Conservation (phyloP, 306 rosid species). For the Lotus japonicus region DNA sequence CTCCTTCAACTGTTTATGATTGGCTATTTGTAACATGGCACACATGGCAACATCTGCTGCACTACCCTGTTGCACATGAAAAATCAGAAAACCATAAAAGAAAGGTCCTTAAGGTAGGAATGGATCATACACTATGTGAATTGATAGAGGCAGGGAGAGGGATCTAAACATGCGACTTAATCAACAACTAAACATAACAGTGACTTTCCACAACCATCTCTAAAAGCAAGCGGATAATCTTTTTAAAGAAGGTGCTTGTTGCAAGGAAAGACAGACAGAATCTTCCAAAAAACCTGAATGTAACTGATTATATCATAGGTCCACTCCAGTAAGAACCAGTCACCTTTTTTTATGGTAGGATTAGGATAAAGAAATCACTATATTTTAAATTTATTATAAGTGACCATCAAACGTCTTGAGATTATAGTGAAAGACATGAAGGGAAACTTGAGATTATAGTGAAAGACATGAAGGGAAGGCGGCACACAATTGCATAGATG, state of each 20-base stretch:
- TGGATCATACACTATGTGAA: not conserved
- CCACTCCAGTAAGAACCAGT: not conserved
- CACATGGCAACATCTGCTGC: conserved; percentile 99
- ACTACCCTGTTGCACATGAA: conserved; percentile 71
- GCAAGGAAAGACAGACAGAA: not conserved
- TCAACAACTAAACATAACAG: not conserved
- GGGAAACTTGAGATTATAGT: not conserved
- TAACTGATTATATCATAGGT: not conserved
- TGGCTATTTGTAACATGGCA: conserved; percentile 90
- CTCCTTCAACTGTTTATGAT: conserved; percentile 52
- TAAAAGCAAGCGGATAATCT: not conserved
- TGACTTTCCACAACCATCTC: not conserved
- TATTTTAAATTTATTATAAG: not conserved
- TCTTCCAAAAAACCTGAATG: no score
- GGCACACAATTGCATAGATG: not conserved
- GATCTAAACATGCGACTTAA: not conserved
- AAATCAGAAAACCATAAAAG: not conserved
- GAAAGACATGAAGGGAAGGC: not conserved
- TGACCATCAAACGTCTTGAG: not conserved
- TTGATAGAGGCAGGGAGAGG: not conserved
- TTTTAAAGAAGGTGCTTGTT: not conserved
- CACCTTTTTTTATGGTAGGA: not conserved
- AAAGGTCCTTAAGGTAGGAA: not conserved
- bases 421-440: not conserved
- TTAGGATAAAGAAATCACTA: not conserved